Percentiles rank a stretch among this genome's conserved stretches.
Conservation (phyloP, 2,329 filamentous ascomycete species). For the Drechslera avenae region DNA sequence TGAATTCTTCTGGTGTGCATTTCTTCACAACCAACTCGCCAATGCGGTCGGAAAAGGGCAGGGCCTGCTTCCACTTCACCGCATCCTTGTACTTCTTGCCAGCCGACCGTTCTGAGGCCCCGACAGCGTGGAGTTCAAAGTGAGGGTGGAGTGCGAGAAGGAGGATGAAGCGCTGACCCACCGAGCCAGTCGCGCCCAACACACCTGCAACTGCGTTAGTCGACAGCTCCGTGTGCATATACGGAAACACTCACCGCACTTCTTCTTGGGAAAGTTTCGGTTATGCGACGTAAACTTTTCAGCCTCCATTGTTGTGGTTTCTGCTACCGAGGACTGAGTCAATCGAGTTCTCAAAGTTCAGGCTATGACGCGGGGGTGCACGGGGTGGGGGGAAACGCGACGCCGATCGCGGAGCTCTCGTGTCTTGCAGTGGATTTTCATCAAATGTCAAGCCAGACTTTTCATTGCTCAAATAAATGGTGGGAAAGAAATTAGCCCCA, state of each 20-base stretch:
- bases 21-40: constrained; percentile 83
- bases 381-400: constrained; percentile 28
- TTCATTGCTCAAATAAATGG: neutral
- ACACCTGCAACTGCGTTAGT: constrained; percentile 57
- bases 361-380: constrained; percentile 26
- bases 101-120: constrained; percentile 85
- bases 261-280: constrained; percentile 56
- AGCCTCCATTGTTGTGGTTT: constrained; percentile 49
- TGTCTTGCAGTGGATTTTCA: neutral
- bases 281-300: constrained; percentile 50
- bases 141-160: constrained; percentile 86
- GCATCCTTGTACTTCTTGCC: constrained; percentile 96
- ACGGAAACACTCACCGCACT: constrained; percentile 58
- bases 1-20: constrained; percentile 81
- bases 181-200: constrained; percentile 89
- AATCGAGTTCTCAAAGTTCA: constrained; percentile 26
- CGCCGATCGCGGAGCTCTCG: constrained; percentile 33
- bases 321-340: constrained; percentile 28
- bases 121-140: constrained; percentile 84
- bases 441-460: neutral
- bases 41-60: constrained; percentile 76
- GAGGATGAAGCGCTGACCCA: constrained; percentile 94
- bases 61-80: constrained; percentile 90
- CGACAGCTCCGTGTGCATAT: constrained; percentile 6
- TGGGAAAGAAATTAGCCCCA: neutral